Evolutionary conservation across 2,329 filamentous ascomycete genomes (phyloP).

Genomic region (Metarhizium brunneum): DNA sequence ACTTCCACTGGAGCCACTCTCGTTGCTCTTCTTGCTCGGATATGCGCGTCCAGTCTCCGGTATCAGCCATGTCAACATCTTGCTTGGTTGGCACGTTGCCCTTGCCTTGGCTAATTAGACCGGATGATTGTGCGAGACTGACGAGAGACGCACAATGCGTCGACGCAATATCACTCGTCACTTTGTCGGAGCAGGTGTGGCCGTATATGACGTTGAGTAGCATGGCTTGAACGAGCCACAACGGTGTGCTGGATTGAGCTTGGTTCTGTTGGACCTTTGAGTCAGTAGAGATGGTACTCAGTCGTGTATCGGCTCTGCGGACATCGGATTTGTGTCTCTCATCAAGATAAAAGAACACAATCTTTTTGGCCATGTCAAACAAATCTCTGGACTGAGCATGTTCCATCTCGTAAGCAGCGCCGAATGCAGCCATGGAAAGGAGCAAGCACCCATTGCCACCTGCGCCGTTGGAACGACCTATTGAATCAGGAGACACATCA

Average conservation of each 20-base stretch:
- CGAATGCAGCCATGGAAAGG: constrained; percentile 71
- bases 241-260: constrained; percentile 56
- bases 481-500: constrained; percentile 63
- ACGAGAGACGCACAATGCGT: constrained; percentile 88
- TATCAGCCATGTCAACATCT: constrained; percentile 48
- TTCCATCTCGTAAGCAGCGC: constrained; percentile 81
- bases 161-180: constrained; percentile 80
- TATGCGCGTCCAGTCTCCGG: constrained; percentile 36
- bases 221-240: constrained; percentile 97
- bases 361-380: constrained; percentile 89
- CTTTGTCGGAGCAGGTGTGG: constrained; percentile 88
- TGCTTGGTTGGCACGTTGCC: constrained; percentile 23
- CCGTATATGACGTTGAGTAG: constrained; percentile 92
- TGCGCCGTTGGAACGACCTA: constrained; percentile 48
- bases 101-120: constrained; percentile 41
- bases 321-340: constrained; percentile 82
- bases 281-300: constrained; percentile 38
- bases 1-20: constrained; percentile 80
- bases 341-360: constrained; percentile 89
- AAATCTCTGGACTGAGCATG: constrained; percentile 70
- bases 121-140: constrained; percentile 83
- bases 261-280: constrained; percentile 47
- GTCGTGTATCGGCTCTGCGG: constrained; percentile 49
- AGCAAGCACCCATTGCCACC: constrained; percentile 81
- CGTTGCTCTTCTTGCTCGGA: constrained; percentile 41